Percentiles rank a stretch among this genome's conserved stretches.
Evolutionary conservation across 352 stramenopile genomes (phyloP).

Genomic region (Peronosclerospora sorghi): DNA sequence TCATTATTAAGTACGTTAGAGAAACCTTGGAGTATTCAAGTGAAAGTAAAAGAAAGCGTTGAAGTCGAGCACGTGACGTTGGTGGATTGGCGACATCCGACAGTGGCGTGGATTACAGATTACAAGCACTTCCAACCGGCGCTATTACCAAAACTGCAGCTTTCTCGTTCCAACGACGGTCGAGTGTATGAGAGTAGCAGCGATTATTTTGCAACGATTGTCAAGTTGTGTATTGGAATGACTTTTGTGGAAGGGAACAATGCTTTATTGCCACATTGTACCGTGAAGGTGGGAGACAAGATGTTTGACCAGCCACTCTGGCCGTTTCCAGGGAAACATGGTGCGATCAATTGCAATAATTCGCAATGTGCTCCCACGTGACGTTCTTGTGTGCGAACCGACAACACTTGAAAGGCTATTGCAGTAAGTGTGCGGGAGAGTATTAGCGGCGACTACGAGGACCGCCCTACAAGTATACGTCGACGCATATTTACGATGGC

Average conservation of each 20-base stretch:
- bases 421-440: too few species aligned
- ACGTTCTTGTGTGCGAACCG: slow-evolving; percentile 53
- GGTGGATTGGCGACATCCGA: slow-evolving; percentile 52
- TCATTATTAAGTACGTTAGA: slow-evolving; percentile 53
- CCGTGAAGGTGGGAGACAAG: too few species aligned
- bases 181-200: too few species aligned
- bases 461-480: slow-evolving; percentile 39
- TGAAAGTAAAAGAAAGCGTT: too few species aligned
- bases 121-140: slow-evolving; percentile 59
- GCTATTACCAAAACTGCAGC: slow-evolving; percentile 60
- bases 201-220: slow-evolving; percentile 68
- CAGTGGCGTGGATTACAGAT: slow-evolving; percentile 57
- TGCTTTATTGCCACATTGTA: too few species aligned
- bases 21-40: slow-evolving; percentile 62
- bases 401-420: too few species aligned
- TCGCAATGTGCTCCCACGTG: slow-evolving; percentile 30
- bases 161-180: too few species aligned
- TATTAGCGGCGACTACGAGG: slow-evolving; percentile 43
- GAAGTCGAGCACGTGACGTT: background rate
- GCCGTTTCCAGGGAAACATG: too few species aligned
- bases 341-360: slow-evolving; percentile 31
- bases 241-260: too few species aligned
- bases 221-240: too few species aligned
- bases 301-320: too few species aligned
- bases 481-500: slow-evolving; percentile 77